phyloP scores from a whole-genome alignment of 192 early-diverging fungal genomes.

The Fimicolochytrium jonesii region DNA sequence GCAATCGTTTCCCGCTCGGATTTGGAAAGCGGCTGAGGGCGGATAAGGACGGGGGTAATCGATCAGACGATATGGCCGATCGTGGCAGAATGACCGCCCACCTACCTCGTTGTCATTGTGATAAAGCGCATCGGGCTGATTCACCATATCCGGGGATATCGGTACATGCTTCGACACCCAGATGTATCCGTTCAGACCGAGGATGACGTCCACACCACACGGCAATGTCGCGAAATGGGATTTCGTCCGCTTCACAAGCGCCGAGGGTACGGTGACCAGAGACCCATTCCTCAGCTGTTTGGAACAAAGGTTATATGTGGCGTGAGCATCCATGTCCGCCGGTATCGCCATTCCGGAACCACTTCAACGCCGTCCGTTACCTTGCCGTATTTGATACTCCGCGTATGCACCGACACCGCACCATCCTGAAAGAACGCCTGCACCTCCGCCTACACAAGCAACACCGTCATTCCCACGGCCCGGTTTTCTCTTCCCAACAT shows the following conservation, averaged over 20 bases:
- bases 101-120: conserved; percentile 80
- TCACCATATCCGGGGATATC: conserved; percentile 44
- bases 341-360: too few species aligned
- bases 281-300: conserved; percentile 73
- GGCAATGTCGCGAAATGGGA: conserved; percentile 91
- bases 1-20: conserved; percentile 80
- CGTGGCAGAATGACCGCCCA: too few species aligned
- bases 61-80: too few species aligned
- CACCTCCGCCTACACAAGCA: conserved; percentile 62
- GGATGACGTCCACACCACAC: conserved; percentile 87
- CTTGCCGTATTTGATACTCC: conserved; percentile 89
- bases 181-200: conserved; percentile 96
- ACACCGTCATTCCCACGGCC: too few species aligned
- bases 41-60: conserved; percentile 2
- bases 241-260: conserved; percentile 85
- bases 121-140: conserved; percentile 74
- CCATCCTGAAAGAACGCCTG: conserved; percentile 86
- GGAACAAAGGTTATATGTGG: too few species aligned
- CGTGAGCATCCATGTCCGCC: too few species aligned
- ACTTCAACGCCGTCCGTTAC: too few species aligned
- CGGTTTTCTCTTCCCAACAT: too few species aligned
- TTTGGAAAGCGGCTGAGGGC: conserved; percentile 69
- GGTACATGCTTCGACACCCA: conserved; percentile 79
- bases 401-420: conserved; percentile 80
- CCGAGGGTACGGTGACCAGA: conserved; percentile 80